Evolutionary conservation across 306 rosid species (phyloP).

Genomic region (Malus fusca): DNA sequence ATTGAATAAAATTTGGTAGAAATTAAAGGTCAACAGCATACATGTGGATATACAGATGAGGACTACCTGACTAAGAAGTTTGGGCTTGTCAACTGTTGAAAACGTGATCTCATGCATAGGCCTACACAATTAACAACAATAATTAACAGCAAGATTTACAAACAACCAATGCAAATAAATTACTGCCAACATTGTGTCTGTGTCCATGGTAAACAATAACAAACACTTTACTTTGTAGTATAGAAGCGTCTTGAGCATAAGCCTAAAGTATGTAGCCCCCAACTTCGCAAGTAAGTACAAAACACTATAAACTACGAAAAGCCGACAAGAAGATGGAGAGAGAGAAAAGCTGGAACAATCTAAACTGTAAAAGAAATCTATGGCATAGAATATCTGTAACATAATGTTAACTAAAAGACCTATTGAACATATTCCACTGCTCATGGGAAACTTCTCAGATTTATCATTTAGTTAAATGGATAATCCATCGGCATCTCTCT

Average conservation of each 20-base stretch:
- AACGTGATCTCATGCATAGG: constrained; percentile 98
- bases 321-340: not conserved
- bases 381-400: not conserved
- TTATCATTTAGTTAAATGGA: not conserved
- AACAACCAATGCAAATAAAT: not conserved
- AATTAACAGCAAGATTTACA: not conserved
- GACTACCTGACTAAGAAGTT: constrained; percentile 93
- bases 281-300: not conserved
- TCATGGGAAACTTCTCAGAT: not conserved
- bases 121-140: constrained; percentile 37
- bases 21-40: not conserved
- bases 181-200: not conserved
- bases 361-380: not conserved
- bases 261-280: not conserved
- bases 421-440: not conserved
- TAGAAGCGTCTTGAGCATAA: not conserved
- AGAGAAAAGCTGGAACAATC: not conserved
- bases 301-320: not conserved
- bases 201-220: not conserved
- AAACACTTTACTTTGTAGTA: not conserved
- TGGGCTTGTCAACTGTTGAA: constrained; percentile 90
- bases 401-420: not conserved
- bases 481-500: not conserved
- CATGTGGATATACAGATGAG: constrained; percentile 5
- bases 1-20: not conserved